Evolutionary conservation across 768 basidiomycete genomes (phyloP).

Genomic region (Roridomyces roridus): DNA sequence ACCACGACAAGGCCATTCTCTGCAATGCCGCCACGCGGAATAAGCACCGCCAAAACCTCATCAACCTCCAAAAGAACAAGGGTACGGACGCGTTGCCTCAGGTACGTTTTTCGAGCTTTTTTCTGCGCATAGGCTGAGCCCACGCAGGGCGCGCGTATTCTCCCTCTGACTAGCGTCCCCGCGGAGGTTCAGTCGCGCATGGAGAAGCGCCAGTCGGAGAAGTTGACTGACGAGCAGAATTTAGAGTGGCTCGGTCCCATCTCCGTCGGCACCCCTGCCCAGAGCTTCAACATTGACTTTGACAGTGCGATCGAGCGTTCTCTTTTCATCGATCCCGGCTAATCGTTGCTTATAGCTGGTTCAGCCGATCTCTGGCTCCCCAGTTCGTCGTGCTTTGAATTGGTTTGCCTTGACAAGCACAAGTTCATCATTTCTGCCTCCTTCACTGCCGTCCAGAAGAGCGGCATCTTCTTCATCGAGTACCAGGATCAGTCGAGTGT

Average conservation of each 20-base stretch:
- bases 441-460: constrained; percentile 35
- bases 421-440: constrained; percentile 34
- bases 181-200: constrained; percentile 18
- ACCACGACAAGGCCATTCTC: constrained; percentile 22
- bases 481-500: constrained; percentile 54
- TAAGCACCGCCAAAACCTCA: constrained; percentile 33
- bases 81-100: constrained; percentile 7
- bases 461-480: constrained; percentile 37
- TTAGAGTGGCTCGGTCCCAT: constrained; percentile 43
- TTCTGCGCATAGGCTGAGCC: too few species aligned
- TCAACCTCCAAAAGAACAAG: constrained; percentile 27
- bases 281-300: constrained; percentile 43
- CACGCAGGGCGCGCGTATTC: constrained; percentile 36
- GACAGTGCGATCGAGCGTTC: constrained; percentile 35
- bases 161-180: constrained; percentile 29
- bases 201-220: constrained; percentile 36
- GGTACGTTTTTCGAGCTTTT: too few species aligned
- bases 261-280: constrained; percentile 41
- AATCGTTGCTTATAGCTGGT: background rate
- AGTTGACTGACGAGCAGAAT: constrained; percentile 45
- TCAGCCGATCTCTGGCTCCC: constrained; percentile 34
- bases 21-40: constrained; percentile 23
- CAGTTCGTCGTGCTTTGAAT: constrained; percentile 31
- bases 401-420: constrained; percentile 33
- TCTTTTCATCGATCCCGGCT: background rate